Evolutionary conservation across 768 basidiomycete genomes (phyloP), one percentile per base, ranked within the genome.

Genomic region (Collybia sp.): DNA sequence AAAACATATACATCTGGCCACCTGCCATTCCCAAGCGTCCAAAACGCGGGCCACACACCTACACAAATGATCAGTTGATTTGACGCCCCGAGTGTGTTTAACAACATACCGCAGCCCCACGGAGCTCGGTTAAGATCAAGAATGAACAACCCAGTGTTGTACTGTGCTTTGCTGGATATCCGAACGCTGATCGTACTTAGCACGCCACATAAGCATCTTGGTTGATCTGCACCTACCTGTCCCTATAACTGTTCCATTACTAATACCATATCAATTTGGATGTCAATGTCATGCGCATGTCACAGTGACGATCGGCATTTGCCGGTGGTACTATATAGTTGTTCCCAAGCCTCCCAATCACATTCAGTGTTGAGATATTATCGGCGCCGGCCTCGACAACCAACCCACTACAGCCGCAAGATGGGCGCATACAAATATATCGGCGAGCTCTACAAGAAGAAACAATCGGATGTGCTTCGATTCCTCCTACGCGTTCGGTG

Each of bases 381-480:
- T 55, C 50, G 51, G 42, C 54, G 58, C 52, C 63, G 60, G 57
- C 55, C 57, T 63, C 60, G 57, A 62, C 62, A 64, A 57, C 67
- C 55, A 44, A 20, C 3, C 46, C 43, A 61, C 60, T 49, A 11
- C 46, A 67, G 72, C 68, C 69, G 67, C 73, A 83, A 75, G 66
- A 92, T 91, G 89, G 89, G 89, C 65, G 89, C 88, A 58, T 92
- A 92, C 81, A 92, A 95, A 71, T 97, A 97, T 68, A 85, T 97
- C 64, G 85, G 88, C 58, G 95, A 97, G 75, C 74, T 98, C 54
- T 93, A 94, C 85, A 95, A 94, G 77, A 96, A 96, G 76, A 94
- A 94, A 72, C 92, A 94, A 73, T 90, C 88, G 58, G 92, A 94
- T 73, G 93, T 98, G 57, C 82, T 97, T 65, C 91, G 93, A 57